Conservation (phyloP, 2,329 filamentous ascomycete species). For the Metarhizium guizhouense region DNA sequence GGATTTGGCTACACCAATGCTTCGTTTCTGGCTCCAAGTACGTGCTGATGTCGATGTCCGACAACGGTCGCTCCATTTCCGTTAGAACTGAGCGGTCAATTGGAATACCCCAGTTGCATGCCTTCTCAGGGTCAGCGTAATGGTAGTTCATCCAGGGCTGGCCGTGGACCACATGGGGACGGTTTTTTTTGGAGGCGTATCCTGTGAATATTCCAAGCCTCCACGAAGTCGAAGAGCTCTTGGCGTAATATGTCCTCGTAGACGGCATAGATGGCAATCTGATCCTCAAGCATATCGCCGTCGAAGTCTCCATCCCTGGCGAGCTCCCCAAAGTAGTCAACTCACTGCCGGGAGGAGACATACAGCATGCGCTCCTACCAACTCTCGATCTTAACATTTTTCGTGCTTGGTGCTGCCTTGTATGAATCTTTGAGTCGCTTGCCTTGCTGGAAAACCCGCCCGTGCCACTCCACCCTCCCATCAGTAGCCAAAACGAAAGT, state of each 20-base stretch:
- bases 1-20: background rate
- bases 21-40: background rate
- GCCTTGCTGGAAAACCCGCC: background rate
- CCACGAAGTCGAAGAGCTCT: constrained; percentile 4
- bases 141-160: background rate
- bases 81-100: background rate
- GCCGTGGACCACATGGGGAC: constrained; percentile 4
- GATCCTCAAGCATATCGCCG: constrained; percentile 3
- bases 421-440: constrained; percentile 1
- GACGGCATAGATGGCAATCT: constrained; percentile 6
- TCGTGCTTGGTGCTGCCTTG: constrained; percentile 1
- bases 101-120: background rate
- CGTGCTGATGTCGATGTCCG: background rate
- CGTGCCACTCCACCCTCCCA: background rate
- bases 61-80: background rate
- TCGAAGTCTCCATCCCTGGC: constrained; percentile 5
- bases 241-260: background rate
- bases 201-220: constrained; percentile 1
- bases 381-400: constrained; percentile 2
- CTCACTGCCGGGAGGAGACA: background rate
- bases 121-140: background rate
- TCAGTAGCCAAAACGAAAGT: background rate
- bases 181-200: constrained; percentile 3
- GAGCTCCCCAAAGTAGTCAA: constrained; percentile 6
- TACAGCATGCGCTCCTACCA: constrained; percentile 2